A percentile compares a stretch with the other conserved stretches of the same genome.
These are phyloP conservation scores for Suhomyces emberorum DNA, from an alignment of 805 yeast genomes.

Conservation along the genomic window DNA sequence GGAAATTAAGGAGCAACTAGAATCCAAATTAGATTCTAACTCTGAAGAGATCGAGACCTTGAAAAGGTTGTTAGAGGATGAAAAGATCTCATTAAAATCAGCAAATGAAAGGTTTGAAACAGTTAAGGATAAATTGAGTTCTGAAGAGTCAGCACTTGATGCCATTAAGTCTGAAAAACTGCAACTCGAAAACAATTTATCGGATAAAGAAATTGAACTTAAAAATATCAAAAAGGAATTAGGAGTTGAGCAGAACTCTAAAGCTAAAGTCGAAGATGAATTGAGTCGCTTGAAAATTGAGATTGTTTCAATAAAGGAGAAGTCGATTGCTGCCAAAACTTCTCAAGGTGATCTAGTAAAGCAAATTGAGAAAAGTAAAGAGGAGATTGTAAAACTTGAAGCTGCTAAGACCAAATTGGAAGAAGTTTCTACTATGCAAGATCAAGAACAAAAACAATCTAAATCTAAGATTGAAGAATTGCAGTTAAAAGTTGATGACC, in stretches of 20 bases:
- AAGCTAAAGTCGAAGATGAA: neutral
- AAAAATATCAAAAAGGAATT: conserved; percentile 1
- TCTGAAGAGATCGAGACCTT: conserved; percentile 11
- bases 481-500: no score
- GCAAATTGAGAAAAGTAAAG: no score
- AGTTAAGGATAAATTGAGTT: neutral
- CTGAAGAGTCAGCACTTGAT: neutral
- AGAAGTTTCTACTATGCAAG: no score
- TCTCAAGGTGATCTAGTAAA: neutral
- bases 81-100: neutral
- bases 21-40: conserved; percentile 5
- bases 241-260: neutral
- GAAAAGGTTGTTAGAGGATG: conserved; percentile 8
- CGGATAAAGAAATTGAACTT: neutral
- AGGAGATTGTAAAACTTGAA: no score
- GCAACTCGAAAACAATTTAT: neutral
- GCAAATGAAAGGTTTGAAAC: neutral
- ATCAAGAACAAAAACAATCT: no score
- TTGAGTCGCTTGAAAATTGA: conserved; percentile 1
- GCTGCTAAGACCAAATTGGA: no score
- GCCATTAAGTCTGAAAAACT: neutral
- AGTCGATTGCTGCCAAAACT: neutral
- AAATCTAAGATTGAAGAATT: no score
- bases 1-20: conserved; percentile 9
- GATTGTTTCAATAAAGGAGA: neutral